Conservation (phyloP, 495 filamentous ascomycete species). For the Penicillium verhagenii region DNA sequence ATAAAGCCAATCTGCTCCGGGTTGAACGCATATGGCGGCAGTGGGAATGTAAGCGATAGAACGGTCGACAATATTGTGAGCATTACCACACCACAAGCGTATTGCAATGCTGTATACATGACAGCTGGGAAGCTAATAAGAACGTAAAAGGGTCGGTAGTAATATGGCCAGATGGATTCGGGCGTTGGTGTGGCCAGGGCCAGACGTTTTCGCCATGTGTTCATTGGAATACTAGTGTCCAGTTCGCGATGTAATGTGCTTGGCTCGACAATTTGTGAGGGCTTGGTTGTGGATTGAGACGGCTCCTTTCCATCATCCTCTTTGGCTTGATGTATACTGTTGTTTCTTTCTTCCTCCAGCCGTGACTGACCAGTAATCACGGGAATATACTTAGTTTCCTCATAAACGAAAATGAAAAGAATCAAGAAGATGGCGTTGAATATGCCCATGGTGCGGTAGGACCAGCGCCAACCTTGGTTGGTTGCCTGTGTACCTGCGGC, state of each 20-base stretch:
- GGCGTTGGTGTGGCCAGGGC: conserved; percentile 25
- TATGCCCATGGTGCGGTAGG: conserved; percentile 30
- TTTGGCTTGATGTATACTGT: not conserved
- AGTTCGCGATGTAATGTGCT: conserved; percentile 19
- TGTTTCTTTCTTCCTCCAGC: not conserved
- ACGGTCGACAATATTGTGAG: conserved; percentile 35
- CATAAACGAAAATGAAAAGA: conserved; percentile 30
- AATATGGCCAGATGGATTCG: conserved; percentile 35
- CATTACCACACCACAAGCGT: conserved; percentile 37
- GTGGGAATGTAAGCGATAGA: conserved; percentile 31
- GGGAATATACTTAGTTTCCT: conserved; percentile 36
- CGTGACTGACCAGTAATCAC: conserved; percentile 16
- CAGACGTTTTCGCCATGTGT: conserved; percentile 26
- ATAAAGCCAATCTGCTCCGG: conserved; percentile 40
- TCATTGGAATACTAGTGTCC: conserved; percentile 25
- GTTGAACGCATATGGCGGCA: conserved; percentile 43
- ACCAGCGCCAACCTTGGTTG: conserved; percentile 31
- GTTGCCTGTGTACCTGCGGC: conserved; percentile 35
- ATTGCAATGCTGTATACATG: conserved; percentile 39
- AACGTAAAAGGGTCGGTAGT: conserved; percentile 33
- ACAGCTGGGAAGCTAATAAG: conserved; percentile 38
- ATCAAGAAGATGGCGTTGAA: conserved; percentile 28
- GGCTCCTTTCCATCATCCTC: conserved; percentile 1
- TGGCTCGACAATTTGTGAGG: conserved; percentile 4
- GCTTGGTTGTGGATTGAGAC: conserved; percentile 4